phyloP scores from a whole-genome alignment of 768 basidiomycete genomes.

The Leccinum truebloodii region DNA sequence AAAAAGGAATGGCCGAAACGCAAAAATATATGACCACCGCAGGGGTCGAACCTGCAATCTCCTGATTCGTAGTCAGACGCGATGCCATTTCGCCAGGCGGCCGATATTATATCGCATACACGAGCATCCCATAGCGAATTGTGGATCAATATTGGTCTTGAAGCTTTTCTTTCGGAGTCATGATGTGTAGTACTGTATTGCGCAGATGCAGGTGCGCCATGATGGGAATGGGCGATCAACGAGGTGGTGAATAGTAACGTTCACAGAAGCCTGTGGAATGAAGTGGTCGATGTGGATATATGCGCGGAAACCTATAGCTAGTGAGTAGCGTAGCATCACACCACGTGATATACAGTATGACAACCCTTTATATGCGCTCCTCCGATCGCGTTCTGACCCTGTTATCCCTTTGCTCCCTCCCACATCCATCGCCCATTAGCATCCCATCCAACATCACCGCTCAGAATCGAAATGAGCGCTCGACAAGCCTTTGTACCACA shows the following conservation, averaged over 20 bases:
- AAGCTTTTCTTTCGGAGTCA: too few species aligned
- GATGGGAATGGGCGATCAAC: too few species aligned
- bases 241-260: too few species aligned
- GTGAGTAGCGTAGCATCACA: neutral
- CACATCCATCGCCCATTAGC: neutral
- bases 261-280: too few species aligned
- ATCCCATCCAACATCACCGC: neutral
- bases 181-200: too few species aligned
- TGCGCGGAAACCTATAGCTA: too few species aligned
- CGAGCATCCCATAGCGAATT: too few species aligned
- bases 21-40: slow-evolving; percentile 27
- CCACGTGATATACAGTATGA: slow-evolving; percentile 11
- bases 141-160: too few species aligned
- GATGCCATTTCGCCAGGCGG: slow-evolving; percentile 93
- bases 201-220: too few species aligned
- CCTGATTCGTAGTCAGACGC: slow-evolving; percentile 94
- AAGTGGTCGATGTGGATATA: too few species aligned
- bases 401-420: neutral
- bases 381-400: neutral
- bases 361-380: slow-evolving; percentile 4
- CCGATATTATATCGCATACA: slow-evolving; percentile 29
- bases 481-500: slow-evolving; percentile 29
- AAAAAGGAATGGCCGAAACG: too few species aligned
- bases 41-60: slow-evolving; percentile 94
- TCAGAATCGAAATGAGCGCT: slow-evolving; percentile 23